phyloP scores from a whole-genome alignment of 148 eudicot genomes.

The Rhododendron ovatum region DNA sequence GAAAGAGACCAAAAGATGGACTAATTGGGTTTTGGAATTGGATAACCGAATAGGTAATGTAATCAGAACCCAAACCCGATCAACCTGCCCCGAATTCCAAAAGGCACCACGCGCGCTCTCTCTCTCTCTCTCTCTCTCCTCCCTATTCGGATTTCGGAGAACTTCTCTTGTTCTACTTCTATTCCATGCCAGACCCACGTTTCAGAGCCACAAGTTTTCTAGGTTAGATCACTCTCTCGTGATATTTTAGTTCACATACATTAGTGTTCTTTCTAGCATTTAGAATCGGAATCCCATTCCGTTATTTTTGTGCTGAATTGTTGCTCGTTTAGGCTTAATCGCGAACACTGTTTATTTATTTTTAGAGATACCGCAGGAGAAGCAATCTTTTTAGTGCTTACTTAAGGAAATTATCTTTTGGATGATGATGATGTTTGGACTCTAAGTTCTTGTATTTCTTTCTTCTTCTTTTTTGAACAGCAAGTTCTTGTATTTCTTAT shows the following conservation, averaged over 20 bases:
- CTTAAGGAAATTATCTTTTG: background rate
- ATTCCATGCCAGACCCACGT: background rate
- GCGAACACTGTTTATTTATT: background rate
- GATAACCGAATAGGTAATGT: too few relatives aligned
- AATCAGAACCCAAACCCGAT: too few relatives aligned
- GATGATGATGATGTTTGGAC: background rate
- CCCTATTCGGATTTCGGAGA: background rate
- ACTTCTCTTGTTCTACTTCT: background rate
- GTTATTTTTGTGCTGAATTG: background rate
- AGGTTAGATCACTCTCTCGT: background rate
- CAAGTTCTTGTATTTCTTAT: background rate
- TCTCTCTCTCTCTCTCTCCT: background rate
- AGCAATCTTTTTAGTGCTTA: too few relatives aligned
- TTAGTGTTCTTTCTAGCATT: background rate
- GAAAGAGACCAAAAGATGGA: too few relatives aligned
- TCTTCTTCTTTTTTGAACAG: too few relatives aligned
- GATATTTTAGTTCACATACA: background rate
- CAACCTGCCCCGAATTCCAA: background rate
- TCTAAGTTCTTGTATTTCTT: background rate
- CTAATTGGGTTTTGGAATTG: too few relatives aligned
- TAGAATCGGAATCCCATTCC: background rate
- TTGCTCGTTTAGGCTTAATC: background rate
- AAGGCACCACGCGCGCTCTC: background rate
- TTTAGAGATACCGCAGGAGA: background rate
- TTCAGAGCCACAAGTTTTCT: background rate